These are phyloP conservation scores for Boletus coffeatus DNA, from an alignment of 1,284 basidiomycete species.

Conservation along the genomic window DNA sequence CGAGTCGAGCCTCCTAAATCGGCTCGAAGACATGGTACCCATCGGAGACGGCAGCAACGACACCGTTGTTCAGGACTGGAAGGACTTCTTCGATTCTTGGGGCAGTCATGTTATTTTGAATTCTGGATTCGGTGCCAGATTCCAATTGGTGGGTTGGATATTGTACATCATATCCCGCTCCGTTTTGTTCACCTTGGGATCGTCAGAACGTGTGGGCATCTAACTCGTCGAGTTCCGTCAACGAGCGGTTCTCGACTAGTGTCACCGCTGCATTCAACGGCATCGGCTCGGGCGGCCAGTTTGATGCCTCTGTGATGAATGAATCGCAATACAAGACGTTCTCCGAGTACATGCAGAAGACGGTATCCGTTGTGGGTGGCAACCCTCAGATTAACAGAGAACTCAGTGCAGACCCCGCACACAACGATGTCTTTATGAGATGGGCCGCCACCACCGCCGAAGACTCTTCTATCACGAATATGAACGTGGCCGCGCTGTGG, in stretches of 20 bases:
- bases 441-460: not conserved
- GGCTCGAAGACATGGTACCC: not conserved
- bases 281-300: not conserved
- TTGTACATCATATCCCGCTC: not conserved
- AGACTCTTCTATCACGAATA: not conserved
- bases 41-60: not conserved
- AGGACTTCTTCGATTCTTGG: not conserved
- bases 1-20: not conserved
- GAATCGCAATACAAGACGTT: not conserved
- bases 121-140: not conserved
- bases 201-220: not conserved
- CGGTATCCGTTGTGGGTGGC: not conserved
- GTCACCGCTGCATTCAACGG: not conserved
- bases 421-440: not conserved
- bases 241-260: not conserved
- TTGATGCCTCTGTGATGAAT: not conserved
- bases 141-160: not conserved
- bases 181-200: not conserved
- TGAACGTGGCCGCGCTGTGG: not conserved
- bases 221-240: not conserved
- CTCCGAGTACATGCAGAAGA: not conserved
- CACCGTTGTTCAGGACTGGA: not conserved
- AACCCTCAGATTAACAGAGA: not conserved
- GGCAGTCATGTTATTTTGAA: not conserved
- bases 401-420: not conserved